These are phyloP conservation scores for Afroboletus lepidellus DNA, from an alignment of 1,284 basidiomycete genomes.

Conservation along the genomic window DNA sequence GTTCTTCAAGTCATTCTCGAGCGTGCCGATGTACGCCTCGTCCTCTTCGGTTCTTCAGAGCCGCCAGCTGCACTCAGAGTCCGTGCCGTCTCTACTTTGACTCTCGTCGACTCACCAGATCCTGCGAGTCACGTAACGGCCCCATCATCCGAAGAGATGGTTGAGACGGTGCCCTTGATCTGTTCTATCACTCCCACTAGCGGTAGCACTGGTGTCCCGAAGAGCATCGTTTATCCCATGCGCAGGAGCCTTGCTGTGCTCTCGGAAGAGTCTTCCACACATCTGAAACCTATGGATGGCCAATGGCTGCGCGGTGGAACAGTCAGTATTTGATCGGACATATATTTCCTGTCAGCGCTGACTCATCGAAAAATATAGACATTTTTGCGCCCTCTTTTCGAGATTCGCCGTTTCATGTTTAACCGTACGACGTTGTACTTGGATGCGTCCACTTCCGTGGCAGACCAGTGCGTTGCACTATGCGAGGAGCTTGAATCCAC, in stretches of 20 bases:
- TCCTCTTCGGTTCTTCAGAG: conserved; percentile 18
- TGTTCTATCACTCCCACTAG: conserved; percentile 28
- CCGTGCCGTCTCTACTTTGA: conserved; percentile 19
- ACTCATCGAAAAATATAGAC: conserved; percentile 13
- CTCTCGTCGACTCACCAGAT: conserved; percentile 7
- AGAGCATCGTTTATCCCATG: conserved; percentile 32
- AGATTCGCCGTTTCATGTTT: conserved; percentile 32
- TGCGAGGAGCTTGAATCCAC: conserved; percentile 26
- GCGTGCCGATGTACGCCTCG: conserved; percentile 18
- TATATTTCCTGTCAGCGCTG: background rate
- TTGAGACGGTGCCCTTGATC: conserved; percentile 18
- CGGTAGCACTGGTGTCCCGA: conserved; percentile 28
- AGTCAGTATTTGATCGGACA: conserved; percentile 8
- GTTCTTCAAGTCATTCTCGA: conserved; percentile 22
- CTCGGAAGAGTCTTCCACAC: conserved; percentile 25
- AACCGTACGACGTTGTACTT: conserved; percentile 30
- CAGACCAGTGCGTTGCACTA: conserved; percentile 24
- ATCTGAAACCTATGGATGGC: conserved; percentile 24
- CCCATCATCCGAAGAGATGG: conserved; percentile 15
- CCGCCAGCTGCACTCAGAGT: conserved; percentile 12
- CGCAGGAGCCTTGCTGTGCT: conserved; percentile 21
- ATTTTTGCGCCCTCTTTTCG: conserved; percentile 29
- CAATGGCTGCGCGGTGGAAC: conserved; percentile 32
- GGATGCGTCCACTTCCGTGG: conserved; percentile 23
- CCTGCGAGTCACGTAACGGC: conserved; percentile 6